These are phyloP conservation scores for Corymbia citriodora DNA, from an alignment of 441 rosid species.

Conservation along the genomic window DNA sequence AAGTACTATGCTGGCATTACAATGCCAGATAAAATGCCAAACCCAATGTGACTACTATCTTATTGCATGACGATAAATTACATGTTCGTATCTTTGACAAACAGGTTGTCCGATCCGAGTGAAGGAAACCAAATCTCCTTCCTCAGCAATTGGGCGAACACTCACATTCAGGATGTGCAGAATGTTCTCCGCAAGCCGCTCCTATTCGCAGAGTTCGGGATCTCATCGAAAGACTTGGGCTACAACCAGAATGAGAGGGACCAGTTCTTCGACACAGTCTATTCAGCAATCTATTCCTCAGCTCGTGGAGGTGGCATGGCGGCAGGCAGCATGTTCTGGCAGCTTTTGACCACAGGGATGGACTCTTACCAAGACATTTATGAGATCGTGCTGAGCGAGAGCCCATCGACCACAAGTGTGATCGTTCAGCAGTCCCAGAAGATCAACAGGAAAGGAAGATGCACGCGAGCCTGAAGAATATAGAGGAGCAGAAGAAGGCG, in stretches of 20 bases:
- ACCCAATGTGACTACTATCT: too few species aligned
- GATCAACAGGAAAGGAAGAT: constrained; percentile 48
- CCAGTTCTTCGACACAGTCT: constrained; percentile 38
- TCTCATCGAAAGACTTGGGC: constrained; percentile 44
- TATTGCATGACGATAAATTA: too few species aligned
- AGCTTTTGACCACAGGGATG: constrained; percentile 47
- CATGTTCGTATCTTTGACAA: not conserved
- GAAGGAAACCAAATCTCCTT: constrained; percentile 41
- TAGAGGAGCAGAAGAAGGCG: too few species aligned
- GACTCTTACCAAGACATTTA: constrained; percentile 57
- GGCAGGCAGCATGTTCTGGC: constrained; percentile 72
- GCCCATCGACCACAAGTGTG: constrained; percentile 53
- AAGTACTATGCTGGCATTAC: not conserved
- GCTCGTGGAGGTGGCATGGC: constrained; percentile 53
- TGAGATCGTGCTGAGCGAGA: constrained; percentile 41
- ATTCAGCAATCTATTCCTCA: constrained; percentile 40
- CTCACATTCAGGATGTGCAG: constrained; percentile 51
- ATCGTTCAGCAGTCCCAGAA: constrained; percentile 64
- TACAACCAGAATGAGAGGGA: constrained; percentile 39
- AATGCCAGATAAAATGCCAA: too few species aligned
- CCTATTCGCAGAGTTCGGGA: constrained; percentile 52
- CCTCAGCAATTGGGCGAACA: constrained; percentile 54
- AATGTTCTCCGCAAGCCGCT: constrained; percentile 45
- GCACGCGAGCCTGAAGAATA: constrained; percentile 26
- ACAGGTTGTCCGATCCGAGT: constrained; percentile 52